These are phyloP conservation scores for Populus alba DNA, from an alignment of 345 rosid genomes.

Conservation along the genomic window DNA sequence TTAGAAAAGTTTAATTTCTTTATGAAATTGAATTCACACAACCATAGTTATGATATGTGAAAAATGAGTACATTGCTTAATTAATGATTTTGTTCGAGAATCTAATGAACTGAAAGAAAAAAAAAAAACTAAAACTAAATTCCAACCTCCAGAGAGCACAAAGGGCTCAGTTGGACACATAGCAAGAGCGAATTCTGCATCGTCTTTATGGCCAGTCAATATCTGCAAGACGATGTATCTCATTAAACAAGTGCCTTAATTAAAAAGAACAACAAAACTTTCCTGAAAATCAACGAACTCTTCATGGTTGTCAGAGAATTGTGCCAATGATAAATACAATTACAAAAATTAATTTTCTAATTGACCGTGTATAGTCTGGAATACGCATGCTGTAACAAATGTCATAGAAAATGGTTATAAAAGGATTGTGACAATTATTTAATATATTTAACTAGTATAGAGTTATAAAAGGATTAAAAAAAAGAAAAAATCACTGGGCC, in stretches of 20 bases:
- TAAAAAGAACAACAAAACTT: not conserved
- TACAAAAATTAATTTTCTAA: not conserved
- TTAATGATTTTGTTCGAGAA: not conserved
- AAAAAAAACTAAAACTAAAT: not conserved
- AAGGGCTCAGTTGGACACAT: conserved; percentile 58
- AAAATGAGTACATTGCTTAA: not conserved
- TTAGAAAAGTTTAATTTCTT: not conserved
- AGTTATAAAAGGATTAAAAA: not conserved
- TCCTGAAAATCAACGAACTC: conserved; percentile 1
- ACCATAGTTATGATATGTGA: not conserved
- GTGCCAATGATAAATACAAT: not conserved
- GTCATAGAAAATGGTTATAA: not conserved
- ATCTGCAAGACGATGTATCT: conserved; percentile 33
- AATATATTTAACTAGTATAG: not conserved
- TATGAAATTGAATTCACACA: not conserved
- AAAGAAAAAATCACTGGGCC: not conserved
- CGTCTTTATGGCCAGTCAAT: conserved; percentile 60
- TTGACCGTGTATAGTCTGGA: not conserved
- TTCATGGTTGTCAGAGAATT: not conserved
- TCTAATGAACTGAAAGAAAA: not conserved
- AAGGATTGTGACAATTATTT: not conserved
- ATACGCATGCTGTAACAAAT: not conserved
- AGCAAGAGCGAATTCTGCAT: conserved; percentile 68
- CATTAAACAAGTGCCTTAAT: conserved; percentile 17
- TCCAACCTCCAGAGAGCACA: conserved; percentile 65